A percentile compares a stretch with the other conserved stretches of the same genome.
These are phyloP conservation scores for Artemisia annua DNA, from an alignment of 129 eudicot species.

Conservation along the genomic window DNA sequence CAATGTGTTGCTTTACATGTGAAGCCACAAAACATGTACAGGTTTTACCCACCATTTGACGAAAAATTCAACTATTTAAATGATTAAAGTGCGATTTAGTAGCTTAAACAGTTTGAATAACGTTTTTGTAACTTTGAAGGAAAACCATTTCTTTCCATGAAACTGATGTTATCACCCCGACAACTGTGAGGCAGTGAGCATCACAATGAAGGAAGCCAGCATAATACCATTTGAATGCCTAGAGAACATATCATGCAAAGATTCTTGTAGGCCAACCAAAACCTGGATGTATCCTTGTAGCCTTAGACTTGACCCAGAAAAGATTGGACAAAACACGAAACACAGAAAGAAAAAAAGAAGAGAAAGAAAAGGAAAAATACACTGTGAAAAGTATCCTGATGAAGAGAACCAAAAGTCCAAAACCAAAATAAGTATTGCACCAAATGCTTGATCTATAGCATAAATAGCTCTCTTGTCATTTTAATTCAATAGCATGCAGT, in stretches of 20 bases:
- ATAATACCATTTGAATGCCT: constrained; percentile 13
- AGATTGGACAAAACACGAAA: background rate
- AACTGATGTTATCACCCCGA: constrained; percentile 21
- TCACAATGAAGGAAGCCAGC: constrained; percentile 17
- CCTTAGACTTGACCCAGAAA: constrained; percentile 16
- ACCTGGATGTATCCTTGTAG: constrained; percentile 29
- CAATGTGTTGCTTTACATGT: background rate
- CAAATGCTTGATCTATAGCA: constrained; percentile 6
- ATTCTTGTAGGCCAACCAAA: constrained; percentile 62
- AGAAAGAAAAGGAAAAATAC: constrained; percentile 5
- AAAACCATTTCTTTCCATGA: constrained; percentile 8
- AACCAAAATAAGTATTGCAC: background rate
- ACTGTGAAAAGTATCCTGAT: background rate
- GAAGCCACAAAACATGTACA: constrained; percentile 12
- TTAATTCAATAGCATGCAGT: constrained; percentile 1
- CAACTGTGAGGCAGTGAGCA: constrained; percentile 16
- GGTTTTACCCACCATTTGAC: background rate
- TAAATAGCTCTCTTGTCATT: constrained; percentile 14
- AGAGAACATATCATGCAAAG: constrained; percentile 42
- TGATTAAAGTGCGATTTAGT: background rate
- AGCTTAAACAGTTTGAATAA: constrained; percentile 13
- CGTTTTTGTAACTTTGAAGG: constrained; percentile 10
- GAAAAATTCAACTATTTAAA: background rate
- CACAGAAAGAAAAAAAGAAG: background rate
- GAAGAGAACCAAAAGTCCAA: too few species aligned